Base-by-base conservation (phyloP, 768 basidiomycete genomes). In the Lepiota brunneoincarnata region DNA sequence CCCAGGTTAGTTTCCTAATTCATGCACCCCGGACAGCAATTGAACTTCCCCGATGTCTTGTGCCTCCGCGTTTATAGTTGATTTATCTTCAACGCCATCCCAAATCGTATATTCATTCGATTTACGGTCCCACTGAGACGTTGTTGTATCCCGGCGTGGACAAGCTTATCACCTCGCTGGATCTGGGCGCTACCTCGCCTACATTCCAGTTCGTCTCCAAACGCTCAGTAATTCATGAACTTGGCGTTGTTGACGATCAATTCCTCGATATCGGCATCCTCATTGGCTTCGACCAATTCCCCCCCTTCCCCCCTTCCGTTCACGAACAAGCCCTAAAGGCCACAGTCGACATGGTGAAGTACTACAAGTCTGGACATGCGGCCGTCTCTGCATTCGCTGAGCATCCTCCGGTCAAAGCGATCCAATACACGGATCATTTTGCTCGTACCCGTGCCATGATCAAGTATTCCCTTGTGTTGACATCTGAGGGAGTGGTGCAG, bases 211-310 rank as follows among this genome's bases (percentile, higher is more conserved):
- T 81, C 68, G 82, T 87, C 18, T 89, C 92, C 43, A 98, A 98
- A 68, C 81, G 84, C 26, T 67, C 73, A 21, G 75, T 98, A 59
- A 51, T 79, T 20, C 61, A 65, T 36, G 80, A 81, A 57, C 75
- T 97, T 54, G 72, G 64, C 17, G 76, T 98, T 40, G 75, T 69
- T 40, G 86, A 93, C 61, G 94, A 97, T 65, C 95, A 97, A 65
- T 96, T 98, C 72, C 84, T 98, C 59, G 97, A 99, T 69, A 81
- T 94, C 58, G 88, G 86, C 20, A 89, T 99, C 62, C 81, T 99
- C 52, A 84, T 96, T 35, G 97, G 97, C 14, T 95, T 88, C 59
- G 90, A 95, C 26, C 80, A 79, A 55, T 86, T 89, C 0, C 77
- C 83, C 1, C 79, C 89, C 0, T 93, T 93, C 75, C 91, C 91